Conservation (phyloP, 2,329 filamentous ascomycete genomes). For the Thelonectria olida region DNA sequence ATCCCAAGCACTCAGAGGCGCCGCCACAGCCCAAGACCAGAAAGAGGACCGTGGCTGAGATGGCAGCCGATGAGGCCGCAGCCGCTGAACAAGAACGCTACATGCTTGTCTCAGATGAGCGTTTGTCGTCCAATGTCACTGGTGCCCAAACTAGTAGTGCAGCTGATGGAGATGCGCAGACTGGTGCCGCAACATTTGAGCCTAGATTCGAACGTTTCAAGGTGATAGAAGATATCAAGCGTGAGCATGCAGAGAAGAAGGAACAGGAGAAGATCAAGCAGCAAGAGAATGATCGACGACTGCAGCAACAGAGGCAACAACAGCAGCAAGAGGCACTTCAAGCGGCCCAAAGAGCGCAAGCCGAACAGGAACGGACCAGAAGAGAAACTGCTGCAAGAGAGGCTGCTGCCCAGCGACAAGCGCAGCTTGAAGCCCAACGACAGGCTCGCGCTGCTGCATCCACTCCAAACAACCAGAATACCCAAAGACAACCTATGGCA, state of each 20-base stretch:
- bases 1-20: conserved; percentile 79
- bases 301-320: conserved; percentile 56
- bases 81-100: conserved; percentile 90
- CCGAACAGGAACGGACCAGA: conserved; percentile 52
- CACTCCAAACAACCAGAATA: conserved; percentile 39
- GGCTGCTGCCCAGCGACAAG: conserved; percentile 44
- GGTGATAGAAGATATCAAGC: conserved; percentile 84
- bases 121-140: conserved; percentile 69
- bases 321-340: conserved; percentile 55
- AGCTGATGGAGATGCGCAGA: conserved; percentile 77
- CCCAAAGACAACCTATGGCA: conserved; percentile 35
- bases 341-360: conserved; percentile 57
- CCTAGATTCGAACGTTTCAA: conserved; percentile 92
- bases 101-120: conserved; percentile 92
- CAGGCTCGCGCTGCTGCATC: conserved; percentile 44
- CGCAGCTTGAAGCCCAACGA: conserved; percentile 49
- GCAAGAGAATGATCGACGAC: conserved; percentile 65
- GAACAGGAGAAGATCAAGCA: conserved; percentile 79
- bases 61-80: conserved; percentile 92
- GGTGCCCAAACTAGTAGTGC: conserved; percentile 65
- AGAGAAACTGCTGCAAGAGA: conserved; percentile 48
- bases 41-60: conserved; percentile 92
- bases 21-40: conserved; percentile 87
- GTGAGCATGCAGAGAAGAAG: conserved; percentile 78
- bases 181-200: conserved; percentile 79